Evolutionary conservation across 495 filamentous ascomycete species (phyloP).

Genomic region (Podospora conica): DNA sequence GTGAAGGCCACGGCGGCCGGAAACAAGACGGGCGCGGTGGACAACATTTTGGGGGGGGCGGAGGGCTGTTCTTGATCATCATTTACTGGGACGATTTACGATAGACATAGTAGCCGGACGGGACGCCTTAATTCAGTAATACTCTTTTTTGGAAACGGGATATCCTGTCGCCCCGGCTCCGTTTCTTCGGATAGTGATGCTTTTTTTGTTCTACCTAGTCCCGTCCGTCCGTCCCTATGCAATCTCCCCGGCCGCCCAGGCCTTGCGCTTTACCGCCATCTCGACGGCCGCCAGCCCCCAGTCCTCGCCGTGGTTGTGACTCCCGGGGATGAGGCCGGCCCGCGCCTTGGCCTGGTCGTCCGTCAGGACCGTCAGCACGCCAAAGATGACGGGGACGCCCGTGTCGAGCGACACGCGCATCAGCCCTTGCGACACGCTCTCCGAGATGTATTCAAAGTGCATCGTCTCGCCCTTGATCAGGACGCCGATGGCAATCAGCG

Average conservation of each 20-base stretch:
- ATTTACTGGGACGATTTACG: slow-evolving; percentile 23
- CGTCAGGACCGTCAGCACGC: slow-evolving; percentile 78
- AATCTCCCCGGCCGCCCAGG: slow-evolving; percentile 61
- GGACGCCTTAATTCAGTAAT: slow-evolving; percentile 34
- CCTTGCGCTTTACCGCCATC: slow-evolving; percentile 62
- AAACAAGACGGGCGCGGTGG: background rate
- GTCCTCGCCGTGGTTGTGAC: slow-evolving; percentile 83
- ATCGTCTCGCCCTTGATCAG: slow-evolving; percentile 97
- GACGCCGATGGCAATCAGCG: slow-evolving; percentile 90
- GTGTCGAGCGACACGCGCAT: slow-evolving; percentile 91
- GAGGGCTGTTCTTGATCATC: slow-evolving; percentile 1
- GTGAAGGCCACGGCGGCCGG: background rate
- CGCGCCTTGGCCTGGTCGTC: slow-evolving; percentile 83
- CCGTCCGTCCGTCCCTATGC: slow-evolving; percentile 26
- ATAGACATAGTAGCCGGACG: slow-evolving; percentile 31
- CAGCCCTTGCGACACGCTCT: slow-evolving; percentile 78
- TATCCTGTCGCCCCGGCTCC: background rate
- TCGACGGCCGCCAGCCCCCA: slow-evolving; percentile 77
- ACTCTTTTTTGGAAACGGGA: background rate
- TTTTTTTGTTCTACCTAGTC: background rate
- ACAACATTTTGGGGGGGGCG: background rate
- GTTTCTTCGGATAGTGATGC: background rate
- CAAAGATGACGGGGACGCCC: slow-evolving; percentile 85
- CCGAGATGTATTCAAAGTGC: slow-evolving; percentile 98
- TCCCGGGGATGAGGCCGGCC: slow-evolving; percentile 62